Percentiles rank a stretch among this genome's conserved stretches.
These are phyloP conservation scores for Trichoderma simmonsii DNA, from an alignment of 2,329 filamentous ascomycete species.

Conservation along the genomic window DNA sequence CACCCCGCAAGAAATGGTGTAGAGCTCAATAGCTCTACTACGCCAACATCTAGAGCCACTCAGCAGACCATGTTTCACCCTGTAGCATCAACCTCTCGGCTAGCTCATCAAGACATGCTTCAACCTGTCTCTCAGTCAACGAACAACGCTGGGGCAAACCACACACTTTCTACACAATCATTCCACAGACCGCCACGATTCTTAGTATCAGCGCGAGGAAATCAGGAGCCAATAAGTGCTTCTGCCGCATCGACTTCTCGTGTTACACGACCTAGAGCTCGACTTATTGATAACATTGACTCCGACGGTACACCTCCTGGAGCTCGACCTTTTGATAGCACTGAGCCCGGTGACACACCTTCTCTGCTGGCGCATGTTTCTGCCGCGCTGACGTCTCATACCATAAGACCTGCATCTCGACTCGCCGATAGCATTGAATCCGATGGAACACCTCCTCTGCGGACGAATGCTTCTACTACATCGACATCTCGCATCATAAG, in stretches of 20 bases:
- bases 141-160: not conserved
- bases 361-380: not conserved
- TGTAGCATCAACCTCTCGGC: not conserved
- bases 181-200: not conserved
- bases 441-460: not conserved
- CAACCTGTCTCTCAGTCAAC: not conserved
- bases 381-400: not conserved
- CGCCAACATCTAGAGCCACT: not conserved
- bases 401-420: not conserved
- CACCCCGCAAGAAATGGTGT: not conserved
- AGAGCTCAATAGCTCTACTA: not conserved
- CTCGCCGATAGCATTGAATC: not conserved
- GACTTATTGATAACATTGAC: not conserved
- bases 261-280: not conserved
- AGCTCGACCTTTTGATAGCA: not conserved
- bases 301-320: not conserved
- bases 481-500: not conserved
- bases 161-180: not conserved
- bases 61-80: not conserved
- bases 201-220: not conserved
- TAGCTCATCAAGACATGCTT: not conserved
- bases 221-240: not conserved
- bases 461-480: not conserved
- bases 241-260: not conserved
- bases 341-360: not conserved